Conservation (phyloP, 2,329 filamentous ascomycete genomes). For the Stachybotrys elegans region DNA sequence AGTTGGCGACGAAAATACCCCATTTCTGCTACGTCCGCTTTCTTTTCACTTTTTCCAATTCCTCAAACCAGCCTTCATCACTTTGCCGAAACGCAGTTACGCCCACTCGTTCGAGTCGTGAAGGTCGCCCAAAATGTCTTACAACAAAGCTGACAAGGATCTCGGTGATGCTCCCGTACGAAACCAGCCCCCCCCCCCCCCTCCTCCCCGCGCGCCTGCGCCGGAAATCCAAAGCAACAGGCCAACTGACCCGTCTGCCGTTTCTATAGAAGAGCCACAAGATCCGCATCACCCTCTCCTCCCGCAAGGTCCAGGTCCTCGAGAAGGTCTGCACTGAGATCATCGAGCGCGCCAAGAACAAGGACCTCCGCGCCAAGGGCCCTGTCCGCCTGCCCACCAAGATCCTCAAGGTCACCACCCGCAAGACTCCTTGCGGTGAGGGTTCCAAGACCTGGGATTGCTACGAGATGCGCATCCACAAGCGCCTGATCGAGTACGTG, state of each 20-base stretch:
- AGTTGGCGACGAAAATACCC: conserved; percentile 13
- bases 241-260: conserved; percentile 10
- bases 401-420: conserved; percentile 92
- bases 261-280: conserved; percentile 82
- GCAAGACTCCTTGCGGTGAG: conserved; percentile 99
- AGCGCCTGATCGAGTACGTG: conserved; percentile 88
- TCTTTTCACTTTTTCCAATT: background rate
- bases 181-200: conserved; percentile 20
- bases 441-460: conserved; percentile 99
- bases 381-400: conserved; percentile 97
- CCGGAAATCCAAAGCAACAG: background rate
- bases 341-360: conserved; percentile 96
- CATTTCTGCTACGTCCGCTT: background rate
- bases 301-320: conserved; percentile 88
- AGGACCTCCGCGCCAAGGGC: conserved; percentile 98
- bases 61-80: conserved; percentile 60
- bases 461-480: conserved; percentile 99
- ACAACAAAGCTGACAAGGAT: conserved; percentile 93
- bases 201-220: background rate
- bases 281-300: conserved; percentile 97
- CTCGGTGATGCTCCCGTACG: conserved; percentile 80
- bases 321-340: conserved; percentile 99
- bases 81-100: conserved; percentile 65
- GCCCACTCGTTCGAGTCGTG: conserved; percentile 71
- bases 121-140: conserved; percentile 76